Percentiles rank a stretch among this genome's conserved stretches.
These are phyloP conservation scores for Thielaviopsis ethacetica DNA, from an alignment of 2,329 filamentous ascomycete genomes.

Conservation along the genomic window DNA sequence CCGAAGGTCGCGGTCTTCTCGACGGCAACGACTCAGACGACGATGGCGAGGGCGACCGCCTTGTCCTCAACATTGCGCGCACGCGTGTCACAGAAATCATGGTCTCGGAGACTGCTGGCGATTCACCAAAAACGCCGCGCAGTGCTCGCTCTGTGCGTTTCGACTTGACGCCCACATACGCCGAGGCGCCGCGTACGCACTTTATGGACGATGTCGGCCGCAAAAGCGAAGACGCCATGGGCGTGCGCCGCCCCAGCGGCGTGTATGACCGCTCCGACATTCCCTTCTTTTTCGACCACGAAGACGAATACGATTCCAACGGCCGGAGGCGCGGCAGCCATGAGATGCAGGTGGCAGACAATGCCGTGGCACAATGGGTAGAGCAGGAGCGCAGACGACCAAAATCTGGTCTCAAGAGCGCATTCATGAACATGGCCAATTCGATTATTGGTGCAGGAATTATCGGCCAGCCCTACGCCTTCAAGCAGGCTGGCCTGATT, in stretches of 20 bases:
- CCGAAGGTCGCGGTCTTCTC: constrained; percentile 15
- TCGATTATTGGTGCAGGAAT: constrained; percentile 76
- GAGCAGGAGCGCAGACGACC: constrained; percentile 46
- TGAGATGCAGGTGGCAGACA: constrained; percentile 13
- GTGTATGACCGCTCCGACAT: constrained; percentile 9
- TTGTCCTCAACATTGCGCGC: constrained; percentile 8
- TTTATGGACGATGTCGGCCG: constrained; percentile 8
- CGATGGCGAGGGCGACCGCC: constrained; percentile 10
- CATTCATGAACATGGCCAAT: constrained; percentile 99
- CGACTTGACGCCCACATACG: constrained; percentile 36
- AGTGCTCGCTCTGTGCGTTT: constrained; percentile 64
- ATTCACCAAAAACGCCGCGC: constrained; percentile 31
- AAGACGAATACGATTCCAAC: constrained; percentile 1
- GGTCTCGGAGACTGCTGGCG: background rate
- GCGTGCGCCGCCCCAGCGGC: constrained; percentile 8
- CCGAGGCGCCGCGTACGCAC: constrained; percentile 20
- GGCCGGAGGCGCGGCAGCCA: constrained; percentile 3
- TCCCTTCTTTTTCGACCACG: constrained; percentile 11
- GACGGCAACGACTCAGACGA: constrained; percentile 14
- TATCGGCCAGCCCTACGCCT: constrained; percentile 85
- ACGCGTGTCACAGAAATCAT: constrained; percentile 7
- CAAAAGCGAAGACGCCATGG: constrained; percentile 10
- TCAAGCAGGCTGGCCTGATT: constrained; percentile 74
- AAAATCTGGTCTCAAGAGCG: constrained; percentile 69
- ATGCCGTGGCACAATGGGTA: constrained; percentile 23